Conservation (phyloP, 78 protist species). For the Protostelium mycophagum region DNA sequence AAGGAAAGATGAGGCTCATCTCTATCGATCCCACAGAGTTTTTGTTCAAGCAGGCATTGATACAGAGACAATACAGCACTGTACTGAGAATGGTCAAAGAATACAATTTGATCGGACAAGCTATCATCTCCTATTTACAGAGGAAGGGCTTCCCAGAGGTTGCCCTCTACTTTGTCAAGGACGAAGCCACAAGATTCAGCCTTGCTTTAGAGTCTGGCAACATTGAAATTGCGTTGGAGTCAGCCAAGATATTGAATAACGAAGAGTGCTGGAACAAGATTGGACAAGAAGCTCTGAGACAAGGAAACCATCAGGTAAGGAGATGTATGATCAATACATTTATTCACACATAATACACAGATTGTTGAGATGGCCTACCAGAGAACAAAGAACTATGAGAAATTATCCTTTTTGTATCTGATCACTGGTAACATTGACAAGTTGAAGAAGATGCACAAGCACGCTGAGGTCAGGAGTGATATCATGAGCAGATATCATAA, state of each 20-base stretch:
- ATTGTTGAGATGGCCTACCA: slow-evolving; percentile 90
- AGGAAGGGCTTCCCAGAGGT: slow-evolving; percentile 78
- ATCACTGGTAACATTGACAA: slow-evolving; percentile 91
- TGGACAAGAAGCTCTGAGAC: slow-evolving; percentile 82
- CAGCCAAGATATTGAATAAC: slow-evolving; percentile 78
- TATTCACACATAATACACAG: slow-evolving; percentile 11
- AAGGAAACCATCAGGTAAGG: slow-evolving; percentile 84
- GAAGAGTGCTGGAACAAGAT: slow-evolving; percentile 86
- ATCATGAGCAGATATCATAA: slow-evolving; percentile 80
- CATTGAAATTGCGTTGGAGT: slow-evolving; percentile 84
- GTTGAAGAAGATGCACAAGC: slow-evolving; percentile 83
- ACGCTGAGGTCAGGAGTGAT: slow-evolving; percentile 76
- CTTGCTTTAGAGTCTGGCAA: slow-evolving; percentile 97
- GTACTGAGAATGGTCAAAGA: slow-evolving; percentile 77
- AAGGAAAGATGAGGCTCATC: slow-evolving; percentile 62
- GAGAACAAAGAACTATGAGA: slow-evolving; percentile 78
- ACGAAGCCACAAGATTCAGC: slow-evolving; percentile 85
- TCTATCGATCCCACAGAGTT: slow-evolving; percentile 87
- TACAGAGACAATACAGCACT: slow-evolving; percentile 60
- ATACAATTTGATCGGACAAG: slow-evolving; percentile 71
- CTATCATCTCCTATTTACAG: slow-evolving; percentile 93
- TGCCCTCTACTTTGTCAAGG: slow-evolving; percentile 95
- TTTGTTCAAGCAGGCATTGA: slow-evolving; percentile 85
- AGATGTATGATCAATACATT: not conserved
- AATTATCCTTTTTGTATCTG: slow-evolving; percentile 91